These are phyloP conservation scores for Boletus edulis DNA, from an alignment of 768 basidiomycete species.

Conservation along the genomic window DNA sequence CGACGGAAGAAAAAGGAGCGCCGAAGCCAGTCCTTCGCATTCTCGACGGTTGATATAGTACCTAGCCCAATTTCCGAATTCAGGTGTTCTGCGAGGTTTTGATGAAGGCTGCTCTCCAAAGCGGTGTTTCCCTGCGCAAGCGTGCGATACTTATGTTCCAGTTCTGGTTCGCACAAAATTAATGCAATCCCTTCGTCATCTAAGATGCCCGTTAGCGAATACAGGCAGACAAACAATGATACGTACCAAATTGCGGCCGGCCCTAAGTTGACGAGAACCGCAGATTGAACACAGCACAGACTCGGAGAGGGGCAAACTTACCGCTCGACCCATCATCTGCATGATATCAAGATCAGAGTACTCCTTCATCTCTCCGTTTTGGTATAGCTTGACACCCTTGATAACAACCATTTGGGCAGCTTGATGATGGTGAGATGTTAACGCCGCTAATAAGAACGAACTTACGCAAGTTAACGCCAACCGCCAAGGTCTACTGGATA, in stretches of 20 bases:
- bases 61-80: conserved; percentile 91
- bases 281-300: not conserved
- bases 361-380: conserved; percentile 66
- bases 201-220: conserved; percentile 24
- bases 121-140: conserved; percentile 70
- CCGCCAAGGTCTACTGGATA: conserved; percentile 77
- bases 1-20: conserved; percentile 86
- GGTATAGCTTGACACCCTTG: conserved; percentile 83
- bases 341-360: conserved; percentile 92
- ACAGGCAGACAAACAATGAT: not conserved
- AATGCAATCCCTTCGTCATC: conserved; percentile 83
- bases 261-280: conserved; percentile 45
- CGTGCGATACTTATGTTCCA: conserved; percentile 68
- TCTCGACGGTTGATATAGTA: conserved; percentile 68
- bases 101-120: conserved; percentile 84
- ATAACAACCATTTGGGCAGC: conserved; percentile 94
- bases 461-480: conserved; percentile 93
- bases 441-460: conserved; percentile 2
- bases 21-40: conserved; percentile 80
- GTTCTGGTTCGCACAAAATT: conserved; percentile 74
- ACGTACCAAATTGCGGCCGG: conserved; percentile 82
- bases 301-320: conserved; percentile 37
- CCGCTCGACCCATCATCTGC: conserved; percentile 96
- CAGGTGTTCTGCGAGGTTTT: conserved; percentile 83
- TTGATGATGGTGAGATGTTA: conserved; percentile 26